Evolutionary conservation across 352 stramenopile species (phyloP).

Genomic region (Phytophthora meadii): DNA sequence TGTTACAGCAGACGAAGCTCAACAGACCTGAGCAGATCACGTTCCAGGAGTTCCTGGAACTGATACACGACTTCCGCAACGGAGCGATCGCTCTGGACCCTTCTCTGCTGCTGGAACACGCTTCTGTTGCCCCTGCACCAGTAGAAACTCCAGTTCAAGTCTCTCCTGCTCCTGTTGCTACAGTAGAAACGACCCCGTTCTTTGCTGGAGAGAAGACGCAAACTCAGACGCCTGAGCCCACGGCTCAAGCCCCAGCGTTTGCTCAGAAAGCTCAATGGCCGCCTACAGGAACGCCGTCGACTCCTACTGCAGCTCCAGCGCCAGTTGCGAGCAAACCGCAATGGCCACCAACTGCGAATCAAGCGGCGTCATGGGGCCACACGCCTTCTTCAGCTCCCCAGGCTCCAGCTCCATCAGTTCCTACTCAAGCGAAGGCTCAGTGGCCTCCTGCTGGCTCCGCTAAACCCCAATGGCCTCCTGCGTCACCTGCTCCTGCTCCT

Average conservation of each 20-base stretch:
- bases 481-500: neutral
- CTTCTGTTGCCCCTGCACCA: constrained; percentile 37
- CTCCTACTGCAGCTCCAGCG: constrained; percentile 13
- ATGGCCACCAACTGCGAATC: constrained; percentile 35
- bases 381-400: constrained; percentile 39
- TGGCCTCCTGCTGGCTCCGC: constrained; percentile 44
- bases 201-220: constrained; percentile 34
- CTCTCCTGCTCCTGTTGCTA: constrained; percentile 18
- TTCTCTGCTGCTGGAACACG: constrained; percentile 49
- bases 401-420: constrained; percentile 27
- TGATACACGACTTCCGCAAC: constrained; percentile 79
- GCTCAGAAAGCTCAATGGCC: constrained; percentile 67
- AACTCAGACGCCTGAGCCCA: constrained; percentile 18
- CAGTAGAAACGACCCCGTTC: constrained; percentile 20
- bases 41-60: constrained; percentile 86
- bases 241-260: constrained; percentile 36
- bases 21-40: constrained; percentile 54
- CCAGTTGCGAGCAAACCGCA: constrained; percentile 32
- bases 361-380: constrained; percentile 30
- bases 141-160: neutral
- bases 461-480: constrained; percentile 26
- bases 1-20: constrained; percentile 74
- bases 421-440: constrained; percentile 40
- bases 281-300: constrained; percentile 16
- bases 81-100: constrained; percentile 66